Evolutionary conservation across 306 rosid genomes (phyloP).

Genomic region (Begonia fuchsioides): DNA sequence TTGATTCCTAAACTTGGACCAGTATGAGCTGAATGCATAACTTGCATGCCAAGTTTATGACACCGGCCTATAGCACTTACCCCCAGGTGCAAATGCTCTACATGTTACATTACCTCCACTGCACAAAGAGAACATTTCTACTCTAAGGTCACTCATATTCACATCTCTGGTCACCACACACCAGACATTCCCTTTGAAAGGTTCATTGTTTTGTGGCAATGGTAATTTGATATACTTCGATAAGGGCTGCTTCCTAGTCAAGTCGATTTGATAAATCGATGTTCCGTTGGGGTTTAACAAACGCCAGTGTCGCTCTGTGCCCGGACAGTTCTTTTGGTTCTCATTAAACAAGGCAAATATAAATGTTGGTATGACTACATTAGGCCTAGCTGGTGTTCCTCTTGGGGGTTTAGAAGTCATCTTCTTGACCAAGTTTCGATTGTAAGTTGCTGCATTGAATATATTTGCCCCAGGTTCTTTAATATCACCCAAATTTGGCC

Average conservation of each 20-base stretch:
- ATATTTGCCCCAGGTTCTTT: conserved; percentile 40
- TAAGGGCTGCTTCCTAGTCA: conserved; percentile 19
- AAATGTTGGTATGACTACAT: conserved; percentile 45
- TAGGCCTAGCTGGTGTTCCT: conserved; percentile 64
- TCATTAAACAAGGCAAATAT: conserved; percentile 59
- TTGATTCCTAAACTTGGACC: conserved; percentile 22
- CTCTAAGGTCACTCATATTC: conserved; percentile 9
- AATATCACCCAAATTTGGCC: conserved; percentile 50
- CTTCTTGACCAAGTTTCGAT: conserved; percentile 38
- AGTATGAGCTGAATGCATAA: conserved; percentile 38
- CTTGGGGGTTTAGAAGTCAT: conserved; percentile 32
- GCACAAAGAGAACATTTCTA: conserved; percentile 17
- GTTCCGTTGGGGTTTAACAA: conserved; percentile 40
- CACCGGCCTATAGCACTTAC: conserved; percentile 24
- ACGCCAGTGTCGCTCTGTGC: conserved; percentile 78
- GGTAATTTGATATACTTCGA: conserved; percentile 17
- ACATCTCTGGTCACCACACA: conserved; percentile 30
- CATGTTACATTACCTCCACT: conserved; percentile 20
- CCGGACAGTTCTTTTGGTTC: conserved; percentile 45
- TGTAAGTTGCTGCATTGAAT: conserved; percentile 51
- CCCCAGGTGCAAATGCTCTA: conserved; percentile 29
- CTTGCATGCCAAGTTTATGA: conserved; percentile 28
- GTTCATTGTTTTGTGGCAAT: conserved; percentile 15
- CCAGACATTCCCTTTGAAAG: conserved; percentile 26
- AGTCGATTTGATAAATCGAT: conserved; percentile 43